phyloP scores from a whole-genome alignment of 257 asterid species.

The Rubia yunnanensis region DNA sequence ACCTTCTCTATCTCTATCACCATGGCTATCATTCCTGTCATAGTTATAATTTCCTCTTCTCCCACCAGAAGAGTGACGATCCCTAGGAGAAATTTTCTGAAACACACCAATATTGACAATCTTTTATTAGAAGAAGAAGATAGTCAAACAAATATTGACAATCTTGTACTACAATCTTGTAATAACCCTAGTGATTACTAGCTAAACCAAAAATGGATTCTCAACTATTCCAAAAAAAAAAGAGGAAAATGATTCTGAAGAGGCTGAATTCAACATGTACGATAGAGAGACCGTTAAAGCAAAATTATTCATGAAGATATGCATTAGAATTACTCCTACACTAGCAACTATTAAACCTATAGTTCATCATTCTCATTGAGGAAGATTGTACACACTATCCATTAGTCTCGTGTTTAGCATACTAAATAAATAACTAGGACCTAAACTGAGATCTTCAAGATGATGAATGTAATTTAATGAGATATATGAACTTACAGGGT shows the following conservation, averaged over 20 bases:
- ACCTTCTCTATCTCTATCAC: constrained; percentile 80
- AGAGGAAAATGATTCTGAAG: not conserved
- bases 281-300: not conserved
- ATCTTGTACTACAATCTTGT: not conserved
- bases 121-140: not conserved
- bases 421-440: not conserved
- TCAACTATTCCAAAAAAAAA: not conserved
- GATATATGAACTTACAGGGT: constrained; percentile 63
- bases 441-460: not conserved
- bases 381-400: not conserved
- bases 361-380: not conserved
- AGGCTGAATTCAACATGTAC: not conserved
- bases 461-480: not conserved
- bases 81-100: constrained; percentile 65
- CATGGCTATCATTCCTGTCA: constrained; percentile 53
- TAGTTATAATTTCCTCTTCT: constrained; percentile 73
- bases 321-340: not conserved
- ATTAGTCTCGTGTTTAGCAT: not conserved
- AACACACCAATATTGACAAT: constrained; percentile 19
- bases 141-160: constrained; percentile 13
- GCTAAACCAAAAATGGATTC: not conserved
- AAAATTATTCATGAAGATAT: not conserved
- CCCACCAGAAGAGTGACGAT: constrained; percentile 53
- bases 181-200: not conserved
- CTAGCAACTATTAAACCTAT: not conserved